Base-by-base conservation (phyloP, 139 green algal species). In the Chlamydomonas sp. region DNA sequence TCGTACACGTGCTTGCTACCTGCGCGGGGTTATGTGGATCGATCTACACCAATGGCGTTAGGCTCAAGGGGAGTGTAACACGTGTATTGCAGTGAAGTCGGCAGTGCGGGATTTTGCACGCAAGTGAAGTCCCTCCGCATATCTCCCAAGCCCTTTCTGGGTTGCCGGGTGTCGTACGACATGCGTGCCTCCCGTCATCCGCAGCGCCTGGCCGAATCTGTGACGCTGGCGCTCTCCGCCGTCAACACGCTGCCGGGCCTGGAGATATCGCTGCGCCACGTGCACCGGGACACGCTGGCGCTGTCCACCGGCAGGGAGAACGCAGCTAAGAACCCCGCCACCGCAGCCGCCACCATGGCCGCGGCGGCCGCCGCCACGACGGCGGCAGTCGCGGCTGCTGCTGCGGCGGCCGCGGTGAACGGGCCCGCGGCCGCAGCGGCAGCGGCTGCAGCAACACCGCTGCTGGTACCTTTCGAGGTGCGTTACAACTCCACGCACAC, bases 181-280 rank as follows among this genome's bases (percentile, higher is more conserved):
- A 76, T 76, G 5, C 71, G 0, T 76, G 14, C 71, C 71, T 76
- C 71, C 71, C 15, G 5, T 14, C 5, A 4, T 60, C 20, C 59
- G 18, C 81, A 86, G 81, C 68, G 77, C 5, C 78, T 91, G 77
- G 18, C 79, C 68, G 88, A 85, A 0, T 79, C 81, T 12, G 83
- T 91, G 4, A 18, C 14, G 9, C 63, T 84, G 9, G 18, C 83
- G 3, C n/a, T 91, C 3, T 68, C 85, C 9, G 82, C 62, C 0
- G 77, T 89, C n/a, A 91, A 91, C 61, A 76, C 68, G 10, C 83
- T 91, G 0, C 88, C 88, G 12, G 88, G 83, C 12, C 78, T 91
- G 31, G 86, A 91, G 78, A 77, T 91, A 69, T 79, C 69, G 1
- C 62, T 79, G 66, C 73, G 64, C 8, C 77, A 77, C 58, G 68